phyloP scores from a whole-genome alignment of 73 alveolate species.

The Uronychia setigera region DNA sequence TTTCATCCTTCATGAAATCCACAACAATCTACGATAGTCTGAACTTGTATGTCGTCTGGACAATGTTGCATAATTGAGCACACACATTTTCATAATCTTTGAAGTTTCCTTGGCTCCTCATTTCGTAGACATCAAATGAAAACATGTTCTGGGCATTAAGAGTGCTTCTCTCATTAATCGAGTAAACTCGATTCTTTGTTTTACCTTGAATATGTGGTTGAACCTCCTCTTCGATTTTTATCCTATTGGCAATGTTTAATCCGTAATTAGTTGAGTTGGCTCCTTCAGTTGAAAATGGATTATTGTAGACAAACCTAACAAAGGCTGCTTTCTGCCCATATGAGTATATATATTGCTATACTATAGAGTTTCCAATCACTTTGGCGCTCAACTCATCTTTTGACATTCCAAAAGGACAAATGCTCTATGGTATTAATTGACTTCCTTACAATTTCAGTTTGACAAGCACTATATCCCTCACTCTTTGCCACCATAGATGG shows the following conservation, averaged over 20 bases:
- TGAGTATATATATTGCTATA: slow-evolving; percentile 30
- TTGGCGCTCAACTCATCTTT: slow-evolving; percentile 16
- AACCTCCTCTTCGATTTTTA: slow-evolving; percentile 17
- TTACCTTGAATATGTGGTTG: neutral
- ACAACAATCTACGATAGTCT: slow-evolving; percentile 31
- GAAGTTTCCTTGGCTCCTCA: slow-evolving; percentile 16
- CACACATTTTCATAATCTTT: slow-evolving; percentile 24
- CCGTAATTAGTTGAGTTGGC: slow-evolving; percentile 6
- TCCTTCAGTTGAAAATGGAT: slow-evolving; percentile 35
- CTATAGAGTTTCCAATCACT: slow-evolving; percentile 11
- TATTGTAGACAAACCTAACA: slow-evolving; percentile 40
- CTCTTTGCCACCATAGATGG: neutral
- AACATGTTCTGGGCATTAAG: neutral
- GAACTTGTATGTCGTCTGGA: slow-evolving; percentile 12
- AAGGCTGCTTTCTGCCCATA: slow-evolving; percentile 50
- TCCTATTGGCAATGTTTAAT: slow-evolving; percentile 16
- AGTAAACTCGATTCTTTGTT: neutral
- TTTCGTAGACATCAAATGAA: slow-evolving; percentile 18
- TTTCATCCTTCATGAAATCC: slow-evolving; percentile 46
- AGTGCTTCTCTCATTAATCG: slow-evolving; percentile 13
- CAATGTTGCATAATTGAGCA: slow-evolving; percentile 1
- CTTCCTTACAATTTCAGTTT: slow-evolving; percentile 1
- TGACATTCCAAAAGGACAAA: neutral
- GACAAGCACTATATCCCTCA: neutral
- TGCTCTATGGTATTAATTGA: neutral